Conservation (phyloP, 257 asterid genomes). For the Salvia miltiorrhiza region DNA sequence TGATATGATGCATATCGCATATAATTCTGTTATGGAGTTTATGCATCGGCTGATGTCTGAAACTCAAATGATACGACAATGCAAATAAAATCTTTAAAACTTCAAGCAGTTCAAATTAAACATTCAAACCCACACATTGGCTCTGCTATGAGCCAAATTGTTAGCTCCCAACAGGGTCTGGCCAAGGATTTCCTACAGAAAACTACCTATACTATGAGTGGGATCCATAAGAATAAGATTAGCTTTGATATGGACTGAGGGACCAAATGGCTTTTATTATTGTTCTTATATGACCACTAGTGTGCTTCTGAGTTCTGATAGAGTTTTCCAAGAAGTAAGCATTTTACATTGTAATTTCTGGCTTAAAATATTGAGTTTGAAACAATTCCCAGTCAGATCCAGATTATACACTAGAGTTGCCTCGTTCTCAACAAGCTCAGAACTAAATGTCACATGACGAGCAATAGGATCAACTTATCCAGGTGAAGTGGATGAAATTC, state of each 20-base stretch:
- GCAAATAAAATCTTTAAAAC: background rate
- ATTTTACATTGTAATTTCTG: background rate
- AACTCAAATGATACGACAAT: background rate
- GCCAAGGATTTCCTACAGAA: background rate
- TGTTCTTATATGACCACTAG: background rate
- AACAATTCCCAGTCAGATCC: background rate
- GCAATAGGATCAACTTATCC: too few relatives aligned
- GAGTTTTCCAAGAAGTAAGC: background rate
- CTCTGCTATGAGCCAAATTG: background rate
- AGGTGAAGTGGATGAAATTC: too few relatives aligned
- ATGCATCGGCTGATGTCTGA: background rate
- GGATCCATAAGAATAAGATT: too few relatives aligned
- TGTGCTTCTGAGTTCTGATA: background rate
- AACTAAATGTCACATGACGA: background rate
- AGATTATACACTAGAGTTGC: background rate
- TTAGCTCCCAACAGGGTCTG: background rate
- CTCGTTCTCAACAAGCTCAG: background rate
- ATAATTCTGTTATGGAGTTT: background rate
- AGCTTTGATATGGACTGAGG: too few relatives aligned
- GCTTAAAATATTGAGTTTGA: background rate
- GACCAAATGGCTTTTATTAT: background rate
- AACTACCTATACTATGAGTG: background rate
- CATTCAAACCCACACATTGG: background rate
- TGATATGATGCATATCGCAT: background rate
- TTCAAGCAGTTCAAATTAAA: background rate